Conservation (phyloP, 805 yeast species). For the Wickerhamiella domercqiae region DNA sequence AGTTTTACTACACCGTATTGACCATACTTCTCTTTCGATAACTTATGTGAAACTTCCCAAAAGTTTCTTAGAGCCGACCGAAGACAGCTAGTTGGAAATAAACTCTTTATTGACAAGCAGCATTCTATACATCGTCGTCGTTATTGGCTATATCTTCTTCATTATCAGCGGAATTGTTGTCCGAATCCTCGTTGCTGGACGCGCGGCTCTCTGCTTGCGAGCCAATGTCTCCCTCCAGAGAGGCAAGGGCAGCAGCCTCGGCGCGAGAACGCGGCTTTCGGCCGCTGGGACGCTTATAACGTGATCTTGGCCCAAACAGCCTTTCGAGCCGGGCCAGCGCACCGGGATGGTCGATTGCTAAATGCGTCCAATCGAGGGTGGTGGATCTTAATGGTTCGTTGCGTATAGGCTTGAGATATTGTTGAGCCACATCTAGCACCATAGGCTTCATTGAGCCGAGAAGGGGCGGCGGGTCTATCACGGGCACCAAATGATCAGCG, state of each 20-base stretch:
- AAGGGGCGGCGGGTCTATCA: conserved; percentile 13
- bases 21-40: too few relatives aligned
- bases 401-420: conserved; percentile 1
- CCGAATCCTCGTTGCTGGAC: not conserved
- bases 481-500: conserved; percentile 9
- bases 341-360: conserved; percentile 6
- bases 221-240: too few relatives aligned
- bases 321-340: conserved; percentile 8
- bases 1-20: too few relatives aligned
- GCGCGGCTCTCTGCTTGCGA: too few relatives aligned
- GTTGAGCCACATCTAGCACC: conserved; percentile 6
- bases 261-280: too few relatives aligned
- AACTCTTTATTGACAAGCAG: too few relatives aligned
- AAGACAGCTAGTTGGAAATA: too few relatives aligned
- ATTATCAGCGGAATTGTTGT: not conserved
- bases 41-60: too few relatives aligned
- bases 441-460: conserved; percentile 3
- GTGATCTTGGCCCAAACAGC: conserved; percentile 8
- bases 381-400: not conserved
- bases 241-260: too few relatives aligned
- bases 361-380: conserved; percentile 6
- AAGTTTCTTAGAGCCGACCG: too few relatives aligned
- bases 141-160: not conserved
- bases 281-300: too few relatives aligned
- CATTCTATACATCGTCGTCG: too few relatives aligned